Base-by-base conservation (phyloP, 106 monocot species). In the Apostasia shenzhenica region DNA sequence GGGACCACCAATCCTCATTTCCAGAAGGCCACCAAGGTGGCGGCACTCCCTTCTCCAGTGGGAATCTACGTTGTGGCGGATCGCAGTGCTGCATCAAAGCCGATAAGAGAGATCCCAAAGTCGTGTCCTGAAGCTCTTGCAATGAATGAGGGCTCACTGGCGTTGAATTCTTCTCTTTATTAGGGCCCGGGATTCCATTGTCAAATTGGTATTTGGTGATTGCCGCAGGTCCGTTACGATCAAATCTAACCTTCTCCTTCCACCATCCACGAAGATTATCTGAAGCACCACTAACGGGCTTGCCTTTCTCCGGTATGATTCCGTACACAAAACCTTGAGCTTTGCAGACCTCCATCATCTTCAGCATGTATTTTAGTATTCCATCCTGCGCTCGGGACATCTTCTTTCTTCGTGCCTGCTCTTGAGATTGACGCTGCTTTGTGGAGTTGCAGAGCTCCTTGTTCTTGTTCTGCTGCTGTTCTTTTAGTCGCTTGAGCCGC, bases 351-450 rank as follows among this genome's bases (percentile, higher is more conserved):
- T 75, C 75, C 75, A 75, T 75, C 75, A 75, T 75, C 61, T 68
- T 75, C 40, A 75, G 68, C 75, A 75, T 75, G 75, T 75, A 75
- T 45, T 75, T 75, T 38, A 75, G 75, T 51, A 75, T 75, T 38
- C 75, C 61, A n/a, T 75, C 75, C 37, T 75, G 75, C 9, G 75
- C 75, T 6, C 75, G 48, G 49, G 75, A 75, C 75, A 75, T 75
- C 75, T 68, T 75, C 59, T 75, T 75, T 58, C 68, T 44, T 11
- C 75, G 55, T 1, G 75, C 75, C 26, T 68, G 75, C 7, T 75
- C 75, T 5, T 46, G 67, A 5, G 73, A 74, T 48, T 74, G 73
- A 6, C 66, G 56, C 49, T 74, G 73, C 66, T 66, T 74, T 1
- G 48, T n/a, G 2, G 48, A 46, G 38, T 74, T 57, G 6, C 46